Percentiles rank a stretch among this genome's conserved stretches.
Evolutionary conservation across 441 rosid genomes (phyloP).

Genomic region (Erodium moschatum): DNA sequence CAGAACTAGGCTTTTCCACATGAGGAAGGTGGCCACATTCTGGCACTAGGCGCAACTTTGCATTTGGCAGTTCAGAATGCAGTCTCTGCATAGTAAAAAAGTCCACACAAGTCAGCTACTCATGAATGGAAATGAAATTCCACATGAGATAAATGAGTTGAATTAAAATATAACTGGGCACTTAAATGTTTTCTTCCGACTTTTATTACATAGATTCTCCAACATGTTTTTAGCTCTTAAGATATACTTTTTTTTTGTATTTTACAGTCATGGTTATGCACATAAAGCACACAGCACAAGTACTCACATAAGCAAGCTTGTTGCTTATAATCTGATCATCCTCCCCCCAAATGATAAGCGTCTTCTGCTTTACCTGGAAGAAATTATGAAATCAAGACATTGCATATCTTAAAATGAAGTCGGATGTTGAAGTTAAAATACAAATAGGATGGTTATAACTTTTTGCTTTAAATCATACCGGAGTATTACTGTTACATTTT

Average conservation of each 20-base stretch:
- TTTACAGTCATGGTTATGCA: not conserved
- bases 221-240: too few relatives aligned
- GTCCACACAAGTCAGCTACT: not conserved
- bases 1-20: conserved; percentile 43
- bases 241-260: not conserved
- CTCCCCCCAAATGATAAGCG: conserved; percentile 50
- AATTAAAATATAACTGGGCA: not conserved
- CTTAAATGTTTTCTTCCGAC: too few relatives aligned
- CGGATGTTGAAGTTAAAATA: not conserved
- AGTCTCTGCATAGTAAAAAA: conserved; percentile 30
- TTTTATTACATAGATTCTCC: too few relatives aligned
- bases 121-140: not conserved
- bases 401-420: not conserved
- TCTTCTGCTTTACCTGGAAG: conserved; percentile 45
- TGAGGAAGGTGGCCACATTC: conserved; percentile 58
- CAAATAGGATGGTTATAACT: not conserved
- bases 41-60: conserved; percentile 35
- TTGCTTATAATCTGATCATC: conserved; percentile 50
- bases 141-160: not conserved
- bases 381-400: not conserved
- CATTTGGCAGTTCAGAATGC: conserved; percentile 40
- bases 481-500: not conserved
- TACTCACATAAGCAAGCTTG: conserved; percentile 26
- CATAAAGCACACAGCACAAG: not conserved
- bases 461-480: not conserved